Base-by-base conservation (phyloP, 345 rosid genomes). In the Mangifera indica region DNA sequence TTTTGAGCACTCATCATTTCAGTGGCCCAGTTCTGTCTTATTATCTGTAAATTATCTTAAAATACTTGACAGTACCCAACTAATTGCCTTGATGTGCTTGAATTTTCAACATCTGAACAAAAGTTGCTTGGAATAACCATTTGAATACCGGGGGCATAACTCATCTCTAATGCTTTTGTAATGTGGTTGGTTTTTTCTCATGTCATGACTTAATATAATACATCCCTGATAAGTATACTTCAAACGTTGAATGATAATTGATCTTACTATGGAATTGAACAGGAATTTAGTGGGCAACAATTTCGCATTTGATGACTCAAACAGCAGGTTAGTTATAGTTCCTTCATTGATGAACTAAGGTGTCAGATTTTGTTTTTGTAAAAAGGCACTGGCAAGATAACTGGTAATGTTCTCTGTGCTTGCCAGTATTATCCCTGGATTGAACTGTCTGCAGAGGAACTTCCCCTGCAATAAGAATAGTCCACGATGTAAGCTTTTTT, bases 231-330 rank as follows among this genome's bases (percentile, higher is more conserved):
- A n/a, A 7, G 34, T 65, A 25, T 12, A 48, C 15, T 48, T 48
- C 5, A 48, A 48, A 48, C 51, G 11, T 46, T 46, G 51, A 46
- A 2, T 12, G 60, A 49, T 51, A 10, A 37, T 63, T 46, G 22
- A 46, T 48, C 2, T 8, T 48, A 32, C 17, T 56, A 29, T 79
- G 68, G 18, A 49, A 37, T 10, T 66, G n/a, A 69, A 72, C 51
- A 82, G 85, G 79, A 82, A 79, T 45, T 60, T 79, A 3, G 77
- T 62, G 26, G 85, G 59, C 69, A 82, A 82, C 76, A 74, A 72
- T 76, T 82, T 79, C 68, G 64, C 72, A 42, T 75, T 72, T 74
- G 75, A 77, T 75, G 75, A 20, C 62, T 60, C 74, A 45, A 74
- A 77, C 45, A 72, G 12, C 52, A 72, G 81, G 83, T 77, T 54